These are phyloP conservation scores for Stemphylium vesicarium DNA, from an alignment of 2,329 filamentous ascomycete genomes.

Conservation along the genomic window DNA sequence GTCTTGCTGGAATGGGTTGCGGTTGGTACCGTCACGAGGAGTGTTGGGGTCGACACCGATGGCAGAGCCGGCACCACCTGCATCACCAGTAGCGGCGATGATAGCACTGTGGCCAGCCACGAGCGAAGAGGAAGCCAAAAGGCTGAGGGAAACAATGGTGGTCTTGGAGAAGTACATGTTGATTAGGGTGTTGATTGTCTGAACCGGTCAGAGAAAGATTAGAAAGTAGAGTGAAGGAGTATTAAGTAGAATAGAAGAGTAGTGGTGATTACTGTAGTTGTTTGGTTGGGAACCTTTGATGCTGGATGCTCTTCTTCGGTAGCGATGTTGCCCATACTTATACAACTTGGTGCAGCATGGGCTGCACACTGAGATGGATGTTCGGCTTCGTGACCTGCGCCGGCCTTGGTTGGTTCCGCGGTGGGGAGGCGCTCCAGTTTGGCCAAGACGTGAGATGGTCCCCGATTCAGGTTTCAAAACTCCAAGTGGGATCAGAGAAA, in stretches of 20 bases:
- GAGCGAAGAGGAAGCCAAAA: conserved; percentile 62
- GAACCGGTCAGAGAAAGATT: conserved; percentile 46
- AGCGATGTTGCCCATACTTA: conserved; percentile 32
- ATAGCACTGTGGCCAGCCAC: conserved; percentile 68
- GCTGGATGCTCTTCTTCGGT: conserved; percentile 38
- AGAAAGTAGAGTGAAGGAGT: conserved; percentile 29
- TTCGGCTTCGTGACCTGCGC: conserved; percentile 9
- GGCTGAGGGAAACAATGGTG: conserved; percentile 52
- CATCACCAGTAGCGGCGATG: conserved; percentile 63
- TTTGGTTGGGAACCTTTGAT: conserved; percentile 44
- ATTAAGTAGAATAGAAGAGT: conserved; percentile 37
- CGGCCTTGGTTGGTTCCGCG: conserved; percentile 18
- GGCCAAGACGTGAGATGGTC: conserved; percentile 39
- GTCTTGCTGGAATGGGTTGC: conserved; percentile 69
- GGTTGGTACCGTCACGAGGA: conserved; percentile 66
- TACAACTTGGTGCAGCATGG: conserved; percentile 22
- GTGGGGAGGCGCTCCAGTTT: conserved; percentile 30
- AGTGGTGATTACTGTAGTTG: conserved; percentile 45
- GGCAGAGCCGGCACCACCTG: conserved; percentile 59
- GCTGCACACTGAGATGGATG: not conserved
- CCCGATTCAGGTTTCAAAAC: conserved; percentile 24
- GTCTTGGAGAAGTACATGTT: conserved; percentile 53
- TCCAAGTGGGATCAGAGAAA: conserved; percentile 20
- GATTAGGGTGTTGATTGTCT: conserved; percentile 34
- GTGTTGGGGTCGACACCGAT: conserved; percentile 63